These are phyloP conservation scores for Scytalidium sp. DNA, from an alignment of 2,329 filamentous ascomycete species.

Conservation along the genomic window DNA sequence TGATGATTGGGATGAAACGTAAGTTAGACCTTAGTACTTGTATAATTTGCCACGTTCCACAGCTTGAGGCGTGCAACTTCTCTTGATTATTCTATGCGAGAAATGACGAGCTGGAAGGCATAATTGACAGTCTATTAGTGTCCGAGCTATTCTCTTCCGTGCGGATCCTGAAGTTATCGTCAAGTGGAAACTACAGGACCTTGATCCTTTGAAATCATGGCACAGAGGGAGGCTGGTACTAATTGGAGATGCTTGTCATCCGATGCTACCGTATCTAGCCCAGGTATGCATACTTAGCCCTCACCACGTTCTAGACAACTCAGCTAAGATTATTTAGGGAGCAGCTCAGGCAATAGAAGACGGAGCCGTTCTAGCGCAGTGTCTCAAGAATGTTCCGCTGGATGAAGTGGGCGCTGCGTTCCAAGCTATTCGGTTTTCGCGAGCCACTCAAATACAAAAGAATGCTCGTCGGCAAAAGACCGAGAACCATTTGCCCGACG, in stretches of 20 bases:
- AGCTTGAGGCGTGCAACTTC: too few relatives aligned
- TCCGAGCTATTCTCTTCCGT: constrained; percentile 32
- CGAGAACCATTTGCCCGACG: constrained; percentile 48
- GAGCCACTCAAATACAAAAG: constrained; percentile 49
- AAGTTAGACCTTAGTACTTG: too few relatives aligned
- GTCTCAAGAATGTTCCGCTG: constrained; percentile 32
- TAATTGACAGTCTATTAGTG: too few relatives aligned
- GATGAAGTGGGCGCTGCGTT: constrained; percentile 39
- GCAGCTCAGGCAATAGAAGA: constrained; percentile 1
- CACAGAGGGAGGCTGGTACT: constrained; percentile 17
- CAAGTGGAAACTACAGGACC: constrained; percentile 63
- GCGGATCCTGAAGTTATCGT: constrained; percentile 55
- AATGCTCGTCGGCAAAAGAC: too few relatives aligned
- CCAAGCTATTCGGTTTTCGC: constrained; percentile 39
- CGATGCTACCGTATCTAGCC: constrained; percentile 58
- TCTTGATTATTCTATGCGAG: too few relatives aligned
- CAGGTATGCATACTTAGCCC: too few relatives aligned
- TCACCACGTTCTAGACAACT: too few relatives aligned
- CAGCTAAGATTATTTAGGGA: too few relatives aligned
- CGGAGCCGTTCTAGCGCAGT: background rate
- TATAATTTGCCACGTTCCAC: too few relatives aligned
- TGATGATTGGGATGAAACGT: too few relatives aligned
- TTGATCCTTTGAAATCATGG: constrained; percentile 6
- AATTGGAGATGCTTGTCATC: constrained; percentile 57
- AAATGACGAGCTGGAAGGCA: too few relatives aligned